Conservation (phyloP, 2,329 filamentous ascomycete species). For the Penicillium sp. region DNA sequence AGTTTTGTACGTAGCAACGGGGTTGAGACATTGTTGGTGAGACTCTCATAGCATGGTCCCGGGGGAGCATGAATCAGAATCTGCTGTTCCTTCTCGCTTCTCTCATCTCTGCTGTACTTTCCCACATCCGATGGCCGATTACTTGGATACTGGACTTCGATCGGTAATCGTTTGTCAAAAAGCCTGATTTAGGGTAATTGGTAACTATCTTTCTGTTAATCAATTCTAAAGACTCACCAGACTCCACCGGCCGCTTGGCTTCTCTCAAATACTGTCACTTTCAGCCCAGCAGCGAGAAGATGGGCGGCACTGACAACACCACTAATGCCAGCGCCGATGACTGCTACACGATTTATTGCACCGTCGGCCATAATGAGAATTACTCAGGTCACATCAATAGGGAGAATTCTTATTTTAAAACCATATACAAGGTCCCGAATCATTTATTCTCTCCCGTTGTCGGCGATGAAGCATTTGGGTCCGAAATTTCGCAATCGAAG, state of each 20-base stretch:
- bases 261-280: constrained; percentile 54
- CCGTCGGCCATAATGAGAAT: constrained; percentile 17
- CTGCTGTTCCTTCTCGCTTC: constrained; percentile 15
- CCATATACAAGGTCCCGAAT: not conserved
- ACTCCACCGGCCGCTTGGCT: constrained; percentile 51
- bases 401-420: not conserved
- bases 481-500: constrained; percentile 12
- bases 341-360: constrained; percentile 34
- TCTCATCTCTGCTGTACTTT: constrained; percentile 18
- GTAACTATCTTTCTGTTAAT: not conserved
- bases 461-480: constrained; percentile 3
- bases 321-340: constrained; percentile 52
- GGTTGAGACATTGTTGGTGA: constrained; percentile 54
- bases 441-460: not conserved
- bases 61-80: constrained; percentile 44
- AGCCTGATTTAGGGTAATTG: constrained; percentile 34
- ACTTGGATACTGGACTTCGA: constrained; percentile 48
- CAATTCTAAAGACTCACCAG: constrained; percentile 40
- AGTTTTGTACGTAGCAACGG: constrained; percentile 48
- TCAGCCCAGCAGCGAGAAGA: constrained; percentile 43
- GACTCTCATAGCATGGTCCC: constrained; percentile 52
- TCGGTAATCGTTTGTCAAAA: constrained; percentile 48
- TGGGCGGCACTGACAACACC: constrained; percentile 48
- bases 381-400: not conserved
- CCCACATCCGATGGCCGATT: constrained; percentile 35